phyloP scores from a whole-genome alignment of 352 stramenopile genomes.

The Halophytophthora batemanensis region DNA sequence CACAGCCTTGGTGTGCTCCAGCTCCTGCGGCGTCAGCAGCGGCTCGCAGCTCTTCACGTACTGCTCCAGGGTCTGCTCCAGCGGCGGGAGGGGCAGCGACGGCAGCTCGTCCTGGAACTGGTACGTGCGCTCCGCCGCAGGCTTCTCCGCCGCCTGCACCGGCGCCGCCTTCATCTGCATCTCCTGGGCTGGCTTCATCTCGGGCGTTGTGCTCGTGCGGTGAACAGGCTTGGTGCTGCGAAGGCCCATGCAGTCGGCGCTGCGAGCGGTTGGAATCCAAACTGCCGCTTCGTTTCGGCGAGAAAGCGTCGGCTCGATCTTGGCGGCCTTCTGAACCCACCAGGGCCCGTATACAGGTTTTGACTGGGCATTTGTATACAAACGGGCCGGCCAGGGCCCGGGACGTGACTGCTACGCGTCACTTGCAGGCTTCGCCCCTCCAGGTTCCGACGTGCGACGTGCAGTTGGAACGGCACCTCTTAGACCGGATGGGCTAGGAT shows the following conservation, averaged over 20 bases:
- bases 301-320: constrained; percentile 8
- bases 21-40: constrained; percentile 81
- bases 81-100: constrained; percentile 88
- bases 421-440: neutral
- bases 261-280: constrained; percentile 16
- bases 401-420: neutral
- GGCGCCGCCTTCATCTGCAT: constrained; percentile 2
- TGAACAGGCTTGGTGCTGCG: constrained; percentile 14
- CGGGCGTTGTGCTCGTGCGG: constrained; percentile 1
- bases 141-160: neutral
- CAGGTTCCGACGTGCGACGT: neutral
- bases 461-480: neutral
- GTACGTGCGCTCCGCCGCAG: constrained; percentile 53
- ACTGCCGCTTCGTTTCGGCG: constrained; percentile 13
- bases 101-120: constrained; percentile 89
- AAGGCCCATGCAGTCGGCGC: constrained; percentile 12
- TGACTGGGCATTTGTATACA: neutral
- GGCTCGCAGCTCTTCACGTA: constrained; percentile 93
- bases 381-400: constrained; percentile 2
- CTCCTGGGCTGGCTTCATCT: constrained; percentile 10
- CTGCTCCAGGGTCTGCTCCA: constrained; percentile 91
- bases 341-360: neutral
- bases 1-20: constrained; percentile 89
- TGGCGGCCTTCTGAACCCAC: too few species aligned
- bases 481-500: too few species aligned